Conservation (phyloP, 306 rosid genomes). For the Urtica urens region DNA sequence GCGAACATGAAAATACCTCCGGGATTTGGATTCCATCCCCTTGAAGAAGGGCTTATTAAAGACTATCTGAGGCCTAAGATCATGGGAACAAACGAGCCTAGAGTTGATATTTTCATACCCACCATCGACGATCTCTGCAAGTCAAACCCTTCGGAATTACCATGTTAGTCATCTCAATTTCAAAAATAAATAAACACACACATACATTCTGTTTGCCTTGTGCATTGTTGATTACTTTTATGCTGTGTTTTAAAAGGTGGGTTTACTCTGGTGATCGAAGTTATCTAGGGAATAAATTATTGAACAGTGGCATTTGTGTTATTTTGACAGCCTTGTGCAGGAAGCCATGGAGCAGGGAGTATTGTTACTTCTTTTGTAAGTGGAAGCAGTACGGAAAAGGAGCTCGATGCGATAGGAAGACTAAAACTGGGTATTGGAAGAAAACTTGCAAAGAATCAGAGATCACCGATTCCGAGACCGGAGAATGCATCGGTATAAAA, state of each 20-base stretch:
- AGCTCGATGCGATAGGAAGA: slow-evolving; percentile 24
- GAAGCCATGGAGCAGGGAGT: not conserved
- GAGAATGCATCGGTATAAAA: slow-evolving; percentile 37
- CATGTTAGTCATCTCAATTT: too few species aligned
- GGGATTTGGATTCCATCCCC: not conserved
- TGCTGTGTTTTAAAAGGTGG: too few species aligned
- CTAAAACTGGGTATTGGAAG: slow-evolving; percentile 53
- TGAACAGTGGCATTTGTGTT: too few species aligned
- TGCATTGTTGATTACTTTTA: too few species aligned
- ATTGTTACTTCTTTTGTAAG: slow-evolving; percentile 29
- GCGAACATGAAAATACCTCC: not conserved
- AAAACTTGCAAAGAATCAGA: slow-evolving; percentile 33
- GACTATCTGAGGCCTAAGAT: not conserved
- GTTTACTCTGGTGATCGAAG: too few species aligned
- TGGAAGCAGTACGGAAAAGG: slow-evolving; percentile 23
- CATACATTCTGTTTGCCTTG: too few species aligned
- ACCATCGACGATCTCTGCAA: not conserved
- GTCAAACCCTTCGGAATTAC: not conserved
- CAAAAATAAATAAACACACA: too few species aligned
- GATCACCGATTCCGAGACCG: slow-evolving; percentile 18
- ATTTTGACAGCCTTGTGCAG: too few species aligned
- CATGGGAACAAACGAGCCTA: not conserved
- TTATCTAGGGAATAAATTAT: too few species aligned
- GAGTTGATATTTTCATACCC: not conserved
- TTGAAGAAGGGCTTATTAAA: not conserved